A percentile compares a stretch with the other conserved stretches of the same genome.
Conservation (phyloP, 108 stramenopile genomes). For the Cyclotella atomus region DNA sequence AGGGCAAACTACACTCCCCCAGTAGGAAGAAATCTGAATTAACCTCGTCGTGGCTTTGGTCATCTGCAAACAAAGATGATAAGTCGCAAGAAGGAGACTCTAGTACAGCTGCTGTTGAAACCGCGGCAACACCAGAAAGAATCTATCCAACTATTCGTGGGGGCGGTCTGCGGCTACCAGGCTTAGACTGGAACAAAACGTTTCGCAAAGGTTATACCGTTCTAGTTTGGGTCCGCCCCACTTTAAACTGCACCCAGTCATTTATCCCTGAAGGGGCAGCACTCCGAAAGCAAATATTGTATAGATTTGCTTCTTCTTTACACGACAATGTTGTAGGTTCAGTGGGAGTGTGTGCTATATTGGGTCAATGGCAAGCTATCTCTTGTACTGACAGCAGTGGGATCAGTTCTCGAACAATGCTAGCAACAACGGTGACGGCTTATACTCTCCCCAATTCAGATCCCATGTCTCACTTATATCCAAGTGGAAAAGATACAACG, state of each 20-base stretch:
- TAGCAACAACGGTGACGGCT: constrained; percentile 45
- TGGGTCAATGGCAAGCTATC: constrained; percentile 59
- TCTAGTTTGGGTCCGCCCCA: constrained; percentile 81
- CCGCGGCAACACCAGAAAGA: neutral
- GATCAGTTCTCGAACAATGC: constrained; percentile 17
- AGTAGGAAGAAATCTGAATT: neutral
- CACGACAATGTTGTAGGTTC: constrained; percentile 37
- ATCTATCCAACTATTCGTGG: constrained; percentile 21
- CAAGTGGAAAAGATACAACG: neutral
- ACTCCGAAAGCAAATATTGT: constrained; percentile 51
- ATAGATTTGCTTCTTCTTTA: constrained; percentile 66
- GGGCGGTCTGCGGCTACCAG: constrained; percentile 61
- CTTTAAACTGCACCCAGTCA: constrained; percentile 16
- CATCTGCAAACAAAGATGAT: neutral
- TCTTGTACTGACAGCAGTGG: neutral
- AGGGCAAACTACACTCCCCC: neutral
- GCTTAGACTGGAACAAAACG: constrained; percentile 71
- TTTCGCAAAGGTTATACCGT: constrained; percentile 88
- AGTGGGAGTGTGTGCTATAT: constrained; percentile 60
- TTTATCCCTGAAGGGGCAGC: constrained; percentile 1
- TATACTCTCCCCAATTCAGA: constrained; percentile 51
- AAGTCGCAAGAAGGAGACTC: neutral
- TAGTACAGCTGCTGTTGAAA: neutral
- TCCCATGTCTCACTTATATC: constrained; percentile 32
- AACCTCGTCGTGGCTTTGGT: neutral